Evolutionary conservation across 257 asterid genomes (phyloP), one percentile per base, ranked within the genome.

Genomic region (Solanum rostratum): DNA sequence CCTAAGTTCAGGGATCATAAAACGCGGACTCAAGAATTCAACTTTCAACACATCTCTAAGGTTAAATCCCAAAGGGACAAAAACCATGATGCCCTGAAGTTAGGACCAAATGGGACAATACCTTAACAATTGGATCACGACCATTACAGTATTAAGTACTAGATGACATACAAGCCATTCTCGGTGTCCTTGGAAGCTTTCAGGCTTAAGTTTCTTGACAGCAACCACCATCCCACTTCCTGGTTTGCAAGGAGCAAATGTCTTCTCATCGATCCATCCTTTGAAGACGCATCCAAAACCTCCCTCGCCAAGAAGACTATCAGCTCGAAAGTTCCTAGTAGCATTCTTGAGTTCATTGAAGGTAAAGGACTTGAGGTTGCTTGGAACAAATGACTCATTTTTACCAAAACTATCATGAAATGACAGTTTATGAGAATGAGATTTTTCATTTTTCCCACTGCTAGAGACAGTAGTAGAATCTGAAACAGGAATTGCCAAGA

Each of bases 181-280:
- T 85, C 80, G 14, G 18, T 80, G 87, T 39, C 87, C 87, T 81
- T 85, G 87, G 53, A 53, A 59, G 46, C 87, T 85, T 37, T 69
- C 85, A 2, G 73, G 57, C 84, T 85, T 85, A 24, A 74, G 80
- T 81, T 85, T 85, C 50, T 85, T 85, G 45, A 85, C 87, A 69
- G 87, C 87, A 41, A 85, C 87, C 46, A 74, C 30, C 70, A 81
- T 81, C 2, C 87, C 87, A 27, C 22, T 73, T 49, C 87, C 85
- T 16, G 84, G 65, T 53, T 54, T 80, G 33, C 82, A 81, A 19
- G 87, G 87, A 33, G 63, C 83, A 22, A 81, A 81, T 0, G 87
- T 69, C 10, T 30, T 80, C 33, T 85, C 83, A n/a, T 85, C 68
- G 18, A 85, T 85, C 87, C 85, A 85, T 52, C 87, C 85, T 85